Percentiles rank a stretch among this genome's conserved stretches.
Evolutionary conservation across 768 basidiomycete species (phyloP).

Genomic region (Lactarius akahatsu): DNA sequence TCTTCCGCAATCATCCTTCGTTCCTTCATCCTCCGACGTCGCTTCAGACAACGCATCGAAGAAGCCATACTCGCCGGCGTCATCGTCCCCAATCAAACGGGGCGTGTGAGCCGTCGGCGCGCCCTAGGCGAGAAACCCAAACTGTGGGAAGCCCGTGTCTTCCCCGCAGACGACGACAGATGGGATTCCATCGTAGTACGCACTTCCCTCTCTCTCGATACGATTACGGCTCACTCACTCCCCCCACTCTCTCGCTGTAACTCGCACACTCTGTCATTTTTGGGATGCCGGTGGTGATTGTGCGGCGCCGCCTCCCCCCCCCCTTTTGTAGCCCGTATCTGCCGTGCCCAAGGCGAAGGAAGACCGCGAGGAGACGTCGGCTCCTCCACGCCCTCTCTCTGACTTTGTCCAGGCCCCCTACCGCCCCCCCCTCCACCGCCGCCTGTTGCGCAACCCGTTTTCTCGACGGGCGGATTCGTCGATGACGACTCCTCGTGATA

Average conservation of each 20-base stretch:
- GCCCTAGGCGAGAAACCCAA: slow-evolving; percentile 51
- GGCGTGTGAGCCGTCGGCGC: slow-evolving; percentile 37
- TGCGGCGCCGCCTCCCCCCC: not conserved
- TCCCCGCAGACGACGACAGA: slow-evolving; percentile 31
- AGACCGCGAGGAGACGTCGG: not conserved
- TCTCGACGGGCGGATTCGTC: not conserved
- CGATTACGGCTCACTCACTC: not conserved
- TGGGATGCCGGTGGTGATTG: no score
- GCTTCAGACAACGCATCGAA: slow-evolving; percentile 53
- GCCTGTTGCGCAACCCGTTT: slow-evolving; percentile 19
- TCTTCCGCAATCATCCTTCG: slow-evolving; percentile 64
- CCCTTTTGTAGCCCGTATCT: slow-evolving; percentile 25
- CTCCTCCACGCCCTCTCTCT: not conserved
- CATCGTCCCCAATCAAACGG: slow-evolving; percentile 40
- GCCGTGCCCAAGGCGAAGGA: not conserved
- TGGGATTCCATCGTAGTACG: slow-evolving; percentile 55
- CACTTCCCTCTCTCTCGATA: slow-evolving; percentile 1
- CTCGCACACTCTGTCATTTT: not conserved
- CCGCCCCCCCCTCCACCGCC: slow-evolving; percentile 5
- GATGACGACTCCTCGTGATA: not conserved
- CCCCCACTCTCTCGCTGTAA: no score
- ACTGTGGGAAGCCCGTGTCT: slow-evolving; percentile 49
- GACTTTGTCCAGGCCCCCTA: not conserved
- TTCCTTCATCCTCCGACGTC: slow-evolving; percentile 58
- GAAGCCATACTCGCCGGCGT: slow-evolving; percentile 54